Percentiles rank a stretch among this genome's conserved stretches.
These are phyloP conservation scores for Millerago galiae DNA, from an alignment of 805 yeast species.

Conservation along the genomic window DNA sequence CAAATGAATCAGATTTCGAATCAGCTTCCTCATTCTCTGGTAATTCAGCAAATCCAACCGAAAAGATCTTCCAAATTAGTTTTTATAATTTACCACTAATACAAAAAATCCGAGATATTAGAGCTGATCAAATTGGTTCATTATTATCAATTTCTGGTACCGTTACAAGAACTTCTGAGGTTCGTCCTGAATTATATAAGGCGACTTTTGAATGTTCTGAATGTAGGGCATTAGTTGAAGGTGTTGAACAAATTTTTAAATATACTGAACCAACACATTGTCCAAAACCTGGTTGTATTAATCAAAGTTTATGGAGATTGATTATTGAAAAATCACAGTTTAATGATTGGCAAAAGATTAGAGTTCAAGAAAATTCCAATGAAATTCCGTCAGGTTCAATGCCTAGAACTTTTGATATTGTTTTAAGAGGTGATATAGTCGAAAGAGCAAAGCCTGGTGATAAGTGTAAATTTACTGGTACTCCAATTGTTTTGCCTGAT, in stretches of 20 bases:
- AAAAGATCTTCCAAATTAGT: conserved; percentile 81
- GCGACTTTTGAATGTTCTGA: conserved; percentile 87
- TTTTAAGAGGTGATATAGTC: conserved; percentile 87
- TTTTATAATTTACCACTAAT: conserved; percentile 80
- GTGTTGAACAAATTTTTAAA: conserved; percentile 87
- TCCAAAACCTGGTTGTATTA: conserved; percentile 80
- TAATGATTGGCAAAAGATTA: conserved; percentile 93
- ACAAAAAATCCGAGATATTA: conserved; percentile 80
- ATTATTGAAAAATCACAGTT: conserved; percentile 80
- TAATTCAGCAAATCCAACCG: conserved; percentile 33
- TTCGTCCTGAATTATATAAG: conserved; percentile 84
- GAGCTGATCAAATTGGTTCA: conserved; percentile 84
- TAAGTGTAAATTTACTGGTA: conserved; percentile 87
- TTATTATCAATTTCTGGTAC: conserved; percentile 86
- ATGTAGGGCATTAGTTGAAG: conserved; percentile 79
- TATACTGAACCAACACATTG: conserved; percentile 94
- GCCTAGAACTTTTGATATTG: conserved; percentile 95
- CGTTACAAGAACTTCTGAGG: conserved; percentile 93
- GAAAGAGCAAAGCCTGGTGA: conserved; percentile 98
- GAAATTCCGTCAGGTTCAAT: conserved; percentile 98
- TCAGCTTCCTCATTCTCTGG: conserved; percentile 40
- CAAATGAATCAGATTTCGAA: conserved; percentile 24
- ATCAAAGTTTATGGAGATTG: conserved; percentile 80
- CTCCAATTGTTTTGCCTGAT: conserved; percentile 93
- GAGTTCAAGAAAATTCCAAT: conserved; percentile 92